A percentile compares a stretch with the other conserved stretches of the same genome.
Conservation (phyloP, 83 land plant species). For the Picea abies region DNA sequence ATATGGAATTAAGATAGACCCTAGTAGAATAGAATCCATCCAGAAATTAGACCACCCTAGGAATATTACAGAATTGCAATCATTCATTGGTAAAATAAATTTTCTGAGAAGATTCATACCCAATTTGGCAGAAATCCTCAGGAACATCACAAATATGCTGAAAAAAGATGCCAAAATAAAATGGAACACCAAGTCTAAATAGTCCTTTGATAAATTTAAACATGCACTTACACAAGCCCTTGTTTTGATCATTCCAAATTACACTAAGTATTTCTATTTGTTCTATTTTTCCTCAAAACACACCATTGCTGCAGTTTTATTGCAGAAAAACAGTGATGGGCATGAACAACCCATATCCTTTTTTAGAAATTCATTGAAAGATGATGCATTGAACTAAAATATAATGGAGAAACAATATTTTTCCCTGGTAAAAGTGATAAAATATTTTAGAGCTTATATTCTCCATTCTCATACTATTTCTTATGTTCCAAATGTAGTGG, state of each 20-base stretch:
- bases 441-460: background rate
- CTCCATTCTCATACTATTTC: background rate
- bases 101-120: background rate
- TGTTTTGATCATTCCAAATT: background rate
- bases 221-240: background rate
- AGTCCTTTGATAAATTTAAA: background rate
- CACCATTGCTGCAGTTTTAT: background rate
- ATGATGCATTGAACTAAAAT: background rate
- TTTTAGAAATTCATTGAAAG: background rate
- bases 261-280: background rate
- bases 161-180: background rate
- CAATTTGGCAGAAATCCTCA: background rate
- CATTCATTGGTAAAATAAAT: background rate
- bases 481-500: background rate
- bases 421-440: background rate
- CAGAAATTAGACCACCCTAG: background rate
- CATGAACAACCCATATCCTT: background rate
- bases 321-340: background rate
- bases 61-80: background rate
- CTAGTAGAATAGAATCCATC: background rate
- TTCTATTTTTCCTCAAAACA: background rate
- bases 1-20: background rate
- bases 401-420: background rate
- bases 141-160: background rate
- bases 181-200: background rate